Base-by-base conservation (phyloP, 345 rosid genomes). In the Linum usitatissimum region DNA sequence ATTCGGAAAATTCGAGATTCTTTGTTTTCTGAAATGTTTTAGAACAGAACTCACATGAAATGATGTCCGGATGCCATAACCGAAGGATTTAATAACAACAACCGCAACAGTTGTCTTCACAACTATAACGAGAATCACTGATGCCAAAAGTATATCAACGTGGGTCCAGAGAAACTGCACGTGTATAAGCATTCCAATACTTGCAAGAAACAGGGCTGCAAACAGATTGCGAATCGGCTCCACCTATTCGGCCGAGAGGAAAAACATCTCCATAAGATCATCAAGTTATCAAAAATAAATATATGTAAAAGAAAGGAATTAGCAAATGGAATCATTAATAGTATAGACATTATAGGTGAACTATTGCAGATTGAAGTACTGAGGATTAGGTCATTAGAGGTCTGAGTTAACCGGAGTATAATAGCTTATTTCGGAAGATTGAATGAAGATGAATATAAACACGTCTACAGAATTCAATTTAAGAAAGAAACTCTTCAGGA, bases 91-190 rank as follows among this genome's bases (percentile, higher is more conserved):
- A 6, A 73, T 73, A 19, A 90, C 92, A 53, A 71, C 54, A 57
- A 86, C 79, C 73, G 79, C 85, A 71, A 94, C 81, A 60, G 89
- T 76, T 38, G 99, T 94, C 84, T 94, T 94, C 36, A 90, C 81
- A 69, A 94, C 85, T 57, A 90, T 75, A 45, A 90, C 99, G 74
- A 90, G 75, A 81, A 94, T 83, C 75, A 94, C 96, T 36, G 99
- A 86, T 34, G 95, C 99, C 28, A 94, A 77, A 78, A 94, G 82
- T 77, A 94, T 94, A 78, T 94, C 99, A 71, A 87, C 90, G 66
- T 93, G 99, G 78, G 81, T 90, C 99, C 99, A 90, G n/a, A 93
- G 79, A 76, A 93, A 93, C 61, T 86, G 97, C 18, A 93, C 97
- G 59, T 93, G 79, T 76, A 93, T 93, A 54, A 93, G 96, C 99